Percentiles rank a stretch among this genome's conserved stretches.
Conservation (phyloP, 176 grass and related monocot species). For the Lolium rigidum region DNA sequence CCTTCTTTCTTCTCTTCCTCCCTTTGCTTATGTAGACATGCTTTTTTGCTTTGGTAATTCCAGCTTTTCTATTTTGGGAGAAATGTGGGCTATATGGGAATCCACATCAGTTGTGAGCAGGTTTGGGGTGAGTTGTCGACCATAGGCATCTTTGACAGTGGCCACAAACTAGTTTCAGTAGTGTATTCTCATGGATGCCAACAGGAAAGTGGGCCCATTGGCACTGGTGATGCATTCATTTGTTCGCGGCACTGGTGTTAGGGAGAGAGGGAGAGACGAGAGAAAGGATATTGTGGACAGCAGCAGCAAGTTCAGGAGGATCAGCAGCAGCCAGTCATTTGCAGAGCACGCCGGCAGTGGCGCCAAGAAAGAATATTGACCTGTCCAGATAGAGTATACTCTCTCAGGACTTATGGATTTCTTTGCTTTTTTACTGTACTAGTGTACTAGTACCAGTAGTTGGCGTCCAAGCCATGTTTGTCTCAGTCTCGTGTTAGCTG, state of each 20-base stretch:
- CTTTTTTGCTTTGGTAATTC: not conserved
- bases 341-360: not conserved
- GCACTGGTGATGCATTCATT: not conserved
- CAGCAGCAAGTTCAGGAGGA: not conserved
- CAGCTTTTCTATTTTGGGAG: not conserved
- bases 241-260: not conserved
- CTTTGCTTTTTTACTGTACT: not conserved
- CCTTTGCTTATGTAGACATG: not conserved
- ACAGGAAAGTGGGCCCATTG: not conserved
- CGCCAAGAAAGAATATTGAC: not conserved
- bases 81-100: not conserved
- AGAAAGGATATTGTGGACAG: not conserved
- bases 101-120: not conserved
- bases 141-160: not conserved
- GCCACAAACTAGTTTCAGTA: not conserved
- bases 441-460: not conserved
- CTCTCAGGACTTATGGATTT: not conserved
- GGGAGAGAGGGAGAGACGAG: not conserved
- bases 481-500: not conserved
- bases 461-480: conserved; percentile 1
- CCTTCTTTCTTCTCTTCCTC: not conserved
- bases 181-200: not conserved
- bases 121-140: conserved; percentile 11
- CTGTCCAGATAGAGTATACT: not conserved
- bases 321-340: not conserved